Evolutionary conservation across 192 early-diverging fungal species (phyloP).

Genomic region (Coemansia sp.): DNA sequence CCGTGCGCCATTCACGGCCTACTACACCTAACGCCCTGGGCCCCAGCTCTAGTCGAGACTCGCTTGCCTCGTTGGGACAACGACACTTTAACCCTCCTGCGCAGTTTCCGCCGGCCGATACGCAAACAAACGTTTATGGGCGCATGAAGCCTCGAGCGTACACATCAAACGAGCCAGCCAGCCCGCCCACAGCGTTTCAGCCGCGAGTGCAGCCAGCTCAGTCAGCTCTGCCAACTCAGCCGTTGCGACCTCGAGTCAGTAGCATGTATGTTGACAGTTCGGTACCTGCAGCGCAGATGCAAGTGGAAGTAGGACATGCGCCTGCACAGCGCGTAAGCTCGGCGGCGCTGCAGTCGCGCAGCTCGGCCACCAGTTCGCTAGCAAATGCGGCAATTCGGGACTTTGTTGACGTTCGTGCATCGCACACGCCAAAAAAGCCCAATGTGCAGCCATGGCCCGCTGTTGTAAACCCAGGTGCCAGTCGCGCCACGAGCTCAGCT

Average conservation of each 20-base stretch:
- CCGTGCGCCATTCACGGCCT: slow-evolving; percentile 44
- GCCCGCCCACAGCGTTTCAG: background rate
- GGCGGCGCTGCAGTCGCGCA: slow-evolving; percentile 11
- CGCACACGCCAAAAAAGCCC: background rate
- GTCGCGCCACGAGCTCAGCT: too few relatives aligned
- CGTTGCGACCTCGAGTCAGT: slow-evolving; percentile 27
- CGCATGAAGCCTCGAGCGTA: slow-evolving; percentile 41
- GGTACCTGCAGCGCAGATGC: background rate
- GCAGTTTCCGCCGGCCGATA: slow-evolving; percentile 6
- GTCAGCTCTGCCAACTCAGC: background rate
- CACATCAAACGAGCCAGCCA: background rate
- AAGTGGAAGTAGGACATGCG: slow-evolving; percentile 3
- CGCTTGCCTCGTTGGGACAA: slow-evolving; percentile 6
- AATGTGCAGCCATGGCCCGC: slow-evolving; percentile 9
- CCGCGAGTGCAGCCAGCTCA: background rate
- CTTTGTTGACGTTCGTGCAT: slow-evolving; percentile 23
- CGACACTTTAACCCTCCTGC: slow-evolving; percentile 2
- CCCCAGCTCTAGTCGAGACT: slow-evolving; percentile 24
- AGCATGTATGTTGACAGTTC: slow-evolving; percentile 30
- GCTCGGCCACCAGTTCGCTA: slow-evolving; percentile 16
- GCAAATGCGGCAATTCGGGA: slow-evolving; percentile 30
- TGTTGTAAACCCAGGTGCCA: background rate
- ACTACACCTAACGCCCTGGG: slow-evolving; percentile 29
- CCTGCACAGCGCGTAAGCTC: slow-evolving; percentile 6
- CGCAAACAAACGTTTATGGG: background rate